Evolutionary conservation across 768 basidiomycete genomes (phyloP).

Genomic region (Tephrocybe sp.): DNA sequence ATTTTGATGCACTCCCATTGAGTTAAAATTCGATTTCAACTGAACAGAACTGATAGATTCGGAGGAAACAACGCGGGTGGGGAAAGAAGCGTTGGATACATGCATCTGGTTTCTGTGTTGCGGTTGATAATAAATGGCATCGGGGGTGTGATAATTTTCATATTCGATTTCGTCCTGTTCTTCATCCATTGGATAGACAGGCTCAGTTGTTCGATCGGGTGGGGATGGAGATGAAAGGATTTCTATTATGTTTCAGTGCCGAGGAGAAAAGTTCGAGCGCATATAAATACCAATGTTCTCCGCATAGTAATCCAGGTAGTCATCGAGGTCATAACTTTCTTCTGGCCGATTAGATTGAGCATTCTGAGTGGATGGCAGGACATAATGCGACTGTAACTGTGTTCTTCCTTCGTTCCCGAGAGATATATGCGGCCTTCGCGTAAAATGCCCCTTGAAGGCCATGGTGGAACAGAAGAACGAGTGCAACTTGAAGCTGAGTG

Average conservation of each 20-base stretch:
- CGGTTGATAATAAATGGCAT: neutral
- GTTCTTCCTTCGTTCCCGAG: neutral
- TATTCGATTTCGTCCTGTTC: conserved; percentile 14
- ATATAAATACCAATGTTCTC: conserved; percentile 38
- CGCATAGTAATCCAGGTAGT: conserved; percentile 20
- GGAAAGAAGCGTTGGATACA: neutral
- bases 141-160: conserved; percentile 4
- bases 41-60: no score
- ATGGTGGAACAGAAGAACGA: conserved; percentile 6
- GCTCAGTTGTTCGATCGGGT: neutral
- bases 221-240: conserved; percentile 21
- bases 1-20: no score
- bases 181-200: neutral
- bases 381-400: neutral
- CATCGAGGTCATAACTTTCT: conserved; percentile 9
- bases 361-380: neutral
- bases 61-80: neutral
- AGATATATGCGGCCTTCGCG: neutral
- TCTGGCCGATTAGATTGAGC: neutral
- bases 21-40: neutral
- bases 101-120: neutral
- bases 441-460: conserved; percentile 11
- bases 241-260: conserved; percentile 5
- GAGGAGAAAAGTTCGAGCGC: conserved; percentile 17
- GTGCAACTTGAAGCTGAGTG: neutral